These are phyloP conservation scores for Botrytis tulipae DNA, from an alignment of 2,329 filamentous ascomycete species.

Conservation along the genomic window DNA sequence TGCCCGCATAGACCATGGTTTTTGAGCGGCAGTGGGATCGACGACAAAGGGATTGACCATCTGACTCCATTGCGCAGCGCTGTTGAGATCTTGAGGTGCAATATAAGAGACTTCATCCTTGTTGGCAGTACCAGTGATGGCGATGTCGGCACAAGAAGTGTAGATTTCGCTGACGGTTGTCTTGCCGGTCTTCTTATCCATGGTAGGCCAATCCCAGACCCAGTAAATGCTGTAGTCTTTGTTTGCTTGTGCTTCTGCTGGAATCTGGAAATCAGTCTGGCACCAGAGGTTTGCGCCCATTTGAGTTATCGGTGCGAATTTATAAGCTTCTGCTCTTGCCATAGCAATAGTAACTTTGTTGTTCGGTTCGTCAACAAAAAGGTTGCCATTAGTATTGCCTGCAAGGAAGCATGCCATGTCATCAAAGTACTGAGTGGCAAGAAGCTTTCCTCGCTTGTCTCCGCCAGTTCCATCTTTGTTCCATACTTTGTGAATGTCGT, in stretches of 20 bases:
- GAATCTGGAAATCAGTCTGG: conserved; percentile 77
- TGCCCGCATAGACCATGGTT: conserved; percentile 4
- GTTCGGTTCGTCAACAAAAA: not conserved
- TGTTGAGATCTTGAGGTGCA: conserved; percentile 20
- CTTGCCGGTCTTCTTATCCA: conserved; percentile 44
- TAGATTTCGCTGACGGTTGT: conserved; percentile 57
- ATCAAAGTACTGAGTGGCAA: conserved; percentile 79
- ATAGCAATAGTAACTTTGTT: not conserved
- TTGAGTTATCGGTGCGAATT: conserved; percentile 47
- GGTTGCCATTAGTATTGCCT: conserved; percentile 18
- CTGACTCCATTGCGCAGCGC: conserved; percentile 24
- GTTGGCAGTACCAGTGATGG: conserved; percentile 25
- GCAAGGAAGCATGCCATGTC: conserved; percentile 78
- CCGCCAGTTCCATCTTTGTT: conserved; percentile 77
- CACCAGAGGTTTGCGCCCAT: conserved; percentile 65
- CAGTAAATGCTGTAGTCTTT: conserved; percentile 82
- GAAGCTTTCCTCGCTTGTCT: conserved; percentile 70
- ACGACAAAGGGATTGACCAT: conserved; percentile 34
- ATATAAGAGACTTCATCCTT: conserved; percentile 15
- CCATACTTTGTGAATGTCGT: conserved; percentile 72
- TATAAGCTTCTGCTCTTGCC: conserved; percentile 55
- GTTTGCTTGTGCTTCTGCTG: conserved; percentile 59
- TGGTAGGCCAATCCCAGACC: conserved; percentile 91
- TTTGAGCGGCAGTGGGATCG: conserved; percentile 24
- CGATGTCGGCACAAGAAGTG: conserved; percentile 56